Evolutionary conservation across 768 basidiomycete species (phyloP).

Genomic region (Crucibulum laeve): DNA sequence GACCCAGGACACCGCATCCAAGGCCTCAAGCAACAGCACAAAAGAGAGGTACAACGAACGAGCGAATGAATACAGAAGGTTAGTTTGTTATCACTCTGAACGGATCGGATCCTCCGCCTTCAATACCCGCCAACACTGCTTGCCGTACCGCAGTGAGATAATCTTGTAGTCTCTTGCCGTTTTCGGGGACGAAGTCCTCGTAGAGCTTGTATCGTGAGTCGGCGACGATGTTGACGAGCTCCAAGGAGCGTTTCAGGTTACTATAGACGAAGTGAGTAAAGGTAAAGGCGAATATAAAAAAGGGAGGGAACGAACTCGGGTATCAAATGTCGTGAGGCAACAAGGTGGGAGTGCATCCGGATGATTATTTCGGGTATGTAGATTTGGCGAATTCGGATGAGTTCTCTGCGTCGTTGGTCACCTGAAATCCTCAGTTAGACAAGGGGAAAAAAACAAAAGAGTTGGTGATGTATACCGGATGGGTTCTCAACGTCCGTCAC

Average conservation of each 20-base stretch:
- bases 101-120: conserved; percentile 74
- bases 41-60: too few species aligned
- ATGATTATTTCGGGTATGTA: conserved; percentile 89
- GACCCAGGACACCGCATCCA: too few species aligned
- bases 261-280: conserved; percentile 28
- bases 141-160: conserved; percentile 74
- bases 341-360: conserved; percentile 72
- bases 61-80: too few species aligned
- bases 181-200: conserved; percentile 71
- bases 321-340: conserved; percentile 56
- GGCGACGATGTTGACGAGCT: conserved; percentile 81
- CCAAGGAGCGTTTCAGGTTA: conserved; percentile 69
- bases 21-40: too few species aligned
- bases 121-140: conserved; percentile 68
- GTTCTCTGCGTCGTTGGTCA: conserved; percentile 57
- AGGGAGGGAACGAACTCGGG: conserved; percentile 50
- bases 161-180: conserved; percentile 58
- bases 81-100: conserved; percentile 58
- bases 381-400: conserved; percentile 80
- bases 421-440: conserved; percentile 20
- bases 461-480: conserved; percentile 26
- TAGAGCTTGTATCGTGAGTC: conserved; percentile 85
- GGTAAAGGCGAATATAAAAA: not conserved
- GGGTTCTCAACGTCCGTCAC: conserved; percentile 44
- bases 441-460: not conserved